phyloP scores from a whole-genome alignment of 306 rosid species.

The Clitoria ternatea region DNA sequence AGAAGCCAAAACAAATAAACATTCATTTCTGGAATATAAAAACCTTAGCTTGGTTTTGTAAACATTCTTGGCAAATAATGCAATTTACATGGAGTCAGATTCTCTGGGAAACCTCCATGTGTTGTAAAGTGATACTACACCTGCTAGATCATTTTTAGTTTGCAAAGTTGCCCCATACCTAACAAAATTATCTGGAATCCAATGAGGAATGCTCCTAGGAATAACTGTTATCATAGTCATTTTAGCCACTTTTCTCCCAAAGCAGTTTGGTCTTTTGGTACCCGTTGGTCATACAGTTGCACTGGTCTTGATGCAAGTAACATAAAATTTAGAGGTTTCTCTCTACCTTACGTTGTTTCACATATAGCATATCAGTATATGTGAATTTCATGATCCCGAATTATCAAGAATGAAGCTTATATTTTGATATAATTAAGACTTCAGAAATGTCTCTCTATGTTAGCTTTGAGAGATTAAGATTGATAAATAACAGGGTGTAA shows the following conservation, averaged over 20 bases:
- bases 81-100: constrained; percentile 23
- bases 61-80: constrained; percentile 36
- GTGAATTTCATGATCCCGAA: neutral
- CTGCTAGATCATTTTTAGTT: constrained; percentile 51
- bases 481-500: no score
- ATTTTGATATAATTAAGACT: no score
- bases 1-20: neutral
- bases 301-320: constrained; percentile 63
- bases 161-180: constrained; percentile 47
- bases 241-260: constrained; percentile 57
- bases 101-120: constrained; percentile 31
- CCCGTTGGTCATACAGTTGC: constrained; percentile 60
- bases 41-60: neutral
- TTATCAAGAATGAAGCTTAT: no score
- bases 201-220: constrained; percentile 58
- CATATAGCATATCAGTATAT: constrained; percentile 20
- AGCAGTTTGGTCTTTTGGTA: constrained; percentile 45
- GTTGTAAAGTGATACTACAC: constrained; percentile 46
- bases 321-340: neutral
- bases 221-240: constrained; percentile 58
- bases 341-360: neutral
- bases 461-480: no score
- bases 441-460: no score
- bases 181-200: constrained; percentile 39
- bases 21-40: neutral